phyloP scores from a whole-genome alignment of 805 yeast species.

The Saccharomyces mikatae region DNA sequence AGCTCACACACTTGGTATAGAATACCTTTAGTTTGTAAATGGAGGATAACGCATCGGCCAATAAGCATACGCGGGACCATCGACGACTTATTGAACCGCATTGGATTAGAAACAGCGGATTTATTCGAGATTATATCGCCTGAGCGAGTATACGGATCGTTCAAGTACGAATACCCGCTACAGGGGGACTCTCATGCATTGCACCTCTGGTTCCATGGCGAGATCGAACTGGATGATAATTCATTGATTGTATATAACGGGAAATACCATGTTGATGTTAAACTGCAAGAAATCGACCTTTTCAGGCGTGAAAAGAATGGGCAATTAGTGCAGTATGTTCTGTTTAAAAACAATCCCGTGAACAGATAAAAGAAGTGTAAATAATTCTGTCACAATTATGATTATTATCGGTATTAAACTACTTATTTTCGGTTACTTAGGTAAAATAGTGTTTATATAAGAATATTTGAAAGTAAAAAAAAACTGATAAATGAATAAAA shows the following conservation, averaged over 20 bases:
- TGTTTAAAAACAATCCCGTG: constrained; percentile 15
- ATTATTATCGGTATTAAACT: background rate
- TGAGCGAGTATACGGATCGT: constrained; percentile 18
- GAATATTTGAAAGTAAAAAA: background rate
- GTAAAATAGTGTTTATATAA: background rate
- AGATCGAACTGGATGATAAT: constrained; percentile 17
- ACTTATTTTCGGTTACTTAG: background rate
- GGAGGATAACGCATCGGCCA: constrained; percentile 22
- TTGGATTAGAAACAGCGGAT: constrained; percentile 21
- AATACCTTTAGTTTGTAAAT: constrained; percentile 19
- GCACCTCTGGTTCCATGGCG: constrained; percentile 28
- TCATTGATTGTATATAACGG: constrained; percentile 25
- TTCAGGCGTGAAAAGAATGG: constrained; percentile 19
- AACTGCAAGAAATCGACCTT: constrained; percentile 24
- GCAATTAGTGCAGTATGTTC: constrained; percentile 22
- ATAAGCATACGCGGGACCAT: constrained; percentile 13
- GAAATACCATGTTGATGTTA: constrained; percentile 26
- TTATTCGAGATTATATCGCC: constrained; percentile 22
- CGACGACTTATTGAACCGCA: constrained; percentile 9
- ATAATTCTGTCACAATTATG: background rate
- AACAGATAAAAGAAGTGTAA: constrained; percentile 1
- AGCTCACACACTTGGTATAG: constrained; percentile 18
- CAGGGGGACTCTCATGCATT: constrained; percentile 16
- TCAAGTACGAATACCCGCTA: constrained; percentile 25
- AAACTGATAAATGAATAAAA: background rate